Conservation (phyloP, 805 yeast genomes). For the Hanseniaspora thailandica region DNA sequence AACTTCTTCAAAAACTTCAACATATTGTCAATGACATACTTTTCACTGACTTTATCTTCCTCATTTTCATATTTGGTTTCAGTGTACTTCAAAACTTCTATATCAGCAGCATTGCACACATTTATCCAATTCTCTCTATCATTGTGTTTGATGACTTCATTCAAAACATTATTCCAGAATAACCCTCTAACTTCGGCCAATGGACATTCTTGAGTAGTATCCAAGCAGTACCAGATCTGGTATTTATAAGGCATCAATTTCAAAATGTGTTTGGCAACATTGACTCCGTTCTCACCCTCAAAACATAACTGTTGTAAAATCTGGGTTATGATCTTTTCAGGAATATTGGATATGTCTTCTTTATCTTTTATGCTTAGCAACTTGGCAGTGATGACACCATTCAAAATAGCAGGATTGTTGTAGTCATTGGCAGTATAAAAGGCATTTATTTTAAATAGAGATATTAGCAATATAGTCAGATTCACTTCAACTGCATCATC, state of each 20-base stretch:
- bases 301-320: conserved; percentile 8
- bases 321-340: conserved; percentile 8
- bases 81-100: conserved; percentile 6
- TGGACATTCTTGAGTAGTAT: conserved; percentile 57
- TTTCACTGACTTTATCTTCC: conserved; percentile 12
- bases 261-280: conserved; percentile 3
- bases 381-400: conserved; percentile 5
- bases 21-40: conserved; percentile 5
- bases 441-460: conserved; percentile 10
- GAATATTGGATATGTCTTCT: background rate
- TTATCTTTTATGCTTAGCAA: background rate
- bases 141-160: conserved; percentile 37
- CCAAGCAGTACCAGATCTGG: conserved; percentile 28
- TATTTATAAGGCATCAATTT: conserved; percentile 18
- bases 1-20: conserved; percentile 4
- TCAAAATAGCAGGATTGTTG: conserved; percentile 5
- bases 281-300: background rate
- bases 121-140: conserved; percentile 4
- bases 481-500: background rate
- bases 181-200: conserved; percentile 48
- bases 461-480: background rate
- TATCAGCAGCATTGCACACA: conserved; percentile 6
- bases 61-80: background rate
- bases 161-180: conserved; percentile 57
- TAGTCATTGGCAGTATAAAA: conserved; percentile 12